phyloP scores from a whole-genome alignment of 805 yeast species.

The Kurtzmaniella fragi region DNA sequence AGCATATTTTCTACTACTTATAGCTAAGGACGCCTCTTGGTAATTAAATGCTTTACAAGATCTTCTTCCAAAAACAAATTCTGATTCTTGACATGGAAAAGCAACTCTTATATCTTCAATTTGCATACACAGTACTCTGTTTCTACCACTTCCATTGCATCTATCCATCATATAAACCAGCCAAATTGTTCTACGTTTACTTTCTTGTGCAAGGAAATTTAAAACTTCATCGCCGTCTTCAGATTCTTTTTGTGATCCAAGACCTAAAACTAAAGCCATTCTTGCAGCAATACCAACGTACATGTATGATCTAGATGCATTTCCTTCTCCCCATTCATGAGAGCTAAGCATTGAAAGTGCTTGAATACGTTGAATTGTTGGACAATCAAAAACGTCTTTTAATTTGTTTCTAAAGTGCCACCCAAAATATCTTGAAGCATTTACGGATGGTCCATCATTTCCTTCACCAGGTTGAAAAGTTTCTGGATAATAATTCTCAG shows the following conservation, averaged over 20 bases:
- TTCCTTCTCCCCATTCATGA: slow-evolving; percentile 39
- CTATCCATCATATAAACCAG: slow-evolving; percentile 39
- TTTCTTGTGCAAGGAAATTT: slow-evolving; percentile 20
- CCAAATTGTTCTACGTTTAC: slow-evolving; percentile 35
- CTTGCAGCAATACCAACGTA: slow-evolving; percentile 37
- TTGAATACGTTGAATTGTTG: slow-evolving; percentile 32
- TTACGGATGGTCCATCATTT: slow-evolving; percentile 13
- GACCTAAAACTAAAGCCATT: slow-evolving; percentile 31
- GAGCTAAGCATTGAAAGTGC: slow-evolving; percentile 31
- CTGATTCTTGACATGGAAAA: slow-evolving; percentile 28
- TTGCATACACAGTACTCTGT: slow-evolving; percentile 25
- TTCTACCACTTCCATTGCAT: slow-evolving; percentile 32
- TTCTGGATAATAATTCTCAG: slow-evolving; percentile 21
- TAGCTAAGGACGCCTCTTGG: slow-evolving; percentile 10
- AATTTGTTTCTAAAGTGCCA: slow-evolving; percentile 30
- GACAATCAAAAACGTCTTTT: slow-evolving; percentile 32
- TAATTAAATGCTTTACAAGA: slow-evolving; percentile 2
- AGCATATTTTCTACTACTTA: slow-evolving; percentile 5
- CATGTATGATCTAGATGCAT: slow-evolving; percentile 30
- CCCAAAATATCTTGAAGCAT: slow-evolving; percentile 34
- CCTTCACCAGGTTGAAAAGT: slow-evolving; percentile 16
- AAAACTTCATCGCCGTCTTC: slow-evolving; percentile 8
- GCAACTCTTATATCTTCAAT: slow-evolving; percentile 26
- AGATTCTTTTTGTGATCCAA: slow-evolving; percentile 16
- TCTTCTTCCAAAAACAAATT: slow-evolving; percentile 20